Conservation (phyloP, 2,329 filamentous ascomycete species). For the Colletotrichum karsti region DNA sequence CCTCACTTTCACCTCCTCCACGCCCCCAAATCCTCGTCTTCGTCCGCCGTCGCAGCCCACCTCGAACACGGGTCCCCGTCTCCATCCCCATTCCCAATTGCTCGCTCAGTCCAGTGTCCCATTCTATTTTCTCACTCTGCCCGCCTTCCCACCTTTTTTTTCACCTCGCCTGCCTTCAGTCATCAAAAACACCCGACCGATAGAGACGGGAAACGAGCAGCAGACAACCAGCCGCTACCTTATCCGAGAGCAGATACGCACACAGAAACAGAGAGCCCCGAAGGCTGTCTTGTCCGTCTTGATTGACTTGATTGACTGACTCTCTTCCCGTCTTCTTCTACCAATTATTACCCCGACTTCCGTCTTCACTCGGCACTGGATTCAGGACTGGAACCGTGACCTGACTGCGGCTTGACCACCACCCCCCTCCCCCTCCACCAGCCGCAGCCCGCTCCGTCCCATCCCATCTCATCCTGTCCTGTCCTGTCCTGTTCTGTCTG, state of each 20-base stretch:
- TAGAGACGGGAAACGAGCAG: background rate
- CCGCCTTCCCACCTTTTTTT: background rate
- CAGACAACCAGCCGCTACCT: background rate
- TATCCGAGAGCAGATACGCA: background rate
- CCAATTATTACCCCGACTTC: background rate
- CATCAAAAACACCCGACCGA: no score
- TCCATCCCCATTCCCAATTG: background rate
- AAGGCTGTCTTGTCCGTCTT: background rate
- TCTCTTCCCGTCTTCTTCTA: background rate
- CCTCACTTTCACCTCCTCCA: background rate
- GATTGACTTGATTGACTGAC: background rate
- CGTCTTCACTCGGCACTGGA: background rate
- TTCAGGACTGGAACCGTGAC: background rate
- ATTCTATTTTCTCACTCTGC: slow-evolving; percentile 29
- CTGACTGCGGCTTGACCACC: background rate
- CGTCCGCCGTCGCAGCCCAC: background rate
- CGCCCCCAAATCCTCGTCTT: background rate
- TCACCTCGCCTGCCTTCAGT: no score
- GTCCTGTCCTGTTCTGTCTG: background rate
- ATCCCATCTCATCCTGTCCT: slow-evolving; percentile 4
- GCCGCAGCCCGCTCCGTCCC: background rate
- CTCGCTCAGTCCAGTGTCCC: background rate
- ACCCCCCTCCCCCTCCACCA: background rate
- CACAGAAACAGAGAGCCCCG: background rate
- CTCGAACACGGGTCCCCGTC: background rate